Conservation (phyloP, 2,329 filamentous ascomycete species). For the Penicillium concentricum region DNA sequence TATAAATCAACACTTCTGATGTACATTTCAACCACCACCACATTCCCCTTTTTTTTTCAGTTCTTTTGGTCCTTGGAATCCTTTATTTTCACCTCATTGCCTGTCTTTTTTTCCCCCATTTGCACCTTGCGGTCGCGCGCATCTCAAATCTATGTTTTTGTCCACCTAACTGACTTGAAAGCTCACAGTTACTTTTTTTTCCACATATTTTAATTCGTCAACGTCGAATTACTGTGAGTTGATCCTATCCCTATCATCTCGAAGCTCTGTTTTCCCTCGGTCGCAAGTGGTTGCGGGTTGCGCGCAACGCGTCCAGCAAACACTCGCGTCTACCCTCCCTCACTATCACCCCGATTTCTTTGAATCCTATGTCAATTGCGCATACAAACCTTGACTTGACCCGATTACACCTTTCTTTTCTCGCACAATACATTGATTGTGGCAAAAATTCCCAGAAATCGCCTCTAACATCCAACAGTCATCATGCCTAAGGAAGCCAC, state of each 20-base stretch:
- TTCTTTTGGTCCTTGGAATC: conserved; percentile 11
- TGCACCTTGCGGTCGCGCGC: conserved; percentile 15
- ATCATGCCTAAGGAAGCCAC: conserved; percentile 69
- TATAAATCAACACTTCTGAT: conserved; percentile 17
- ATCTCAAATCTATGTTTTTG: conserved; percentile 1
- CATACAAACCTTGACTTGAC: not conserved
- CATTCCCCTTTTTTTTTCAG: conserved; percentile 16
- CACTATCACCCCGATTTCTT: not conserved
- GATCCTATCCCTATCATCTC: not conserved
- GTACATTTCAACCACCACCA: conserved; percentile 29
- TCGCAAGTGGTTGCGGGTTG: conserved; percentile 3
- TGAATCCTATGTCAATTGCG: not conserved
- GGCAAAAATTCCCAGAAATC: not conserved
- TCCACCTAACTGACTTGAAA: conserved; percentile 2
- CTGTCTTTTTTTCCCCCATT: conserved; percentile 7
- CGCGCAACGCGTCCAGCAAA: conserved; percentile 8
- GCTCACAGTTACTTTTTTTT: conserved; percentile 1
- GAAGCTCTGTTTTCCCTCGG: not conserved
- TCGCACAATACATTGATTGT: not conserved
- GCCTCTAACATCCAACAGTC: conserved; percentile 14
- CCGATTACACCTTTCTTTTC: not conserved
- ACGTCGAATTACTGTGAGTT: conserved; percentile 7
- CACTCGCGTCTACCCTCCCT: not conserved
- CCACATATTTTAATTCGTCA: not conserved
- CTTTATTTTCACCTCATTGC: conserved; percentile 13